Evolutionary conservation across 768 basidiomycete genomes (phyloP).

Genomic region (Agaricus bisporus): DNA sequence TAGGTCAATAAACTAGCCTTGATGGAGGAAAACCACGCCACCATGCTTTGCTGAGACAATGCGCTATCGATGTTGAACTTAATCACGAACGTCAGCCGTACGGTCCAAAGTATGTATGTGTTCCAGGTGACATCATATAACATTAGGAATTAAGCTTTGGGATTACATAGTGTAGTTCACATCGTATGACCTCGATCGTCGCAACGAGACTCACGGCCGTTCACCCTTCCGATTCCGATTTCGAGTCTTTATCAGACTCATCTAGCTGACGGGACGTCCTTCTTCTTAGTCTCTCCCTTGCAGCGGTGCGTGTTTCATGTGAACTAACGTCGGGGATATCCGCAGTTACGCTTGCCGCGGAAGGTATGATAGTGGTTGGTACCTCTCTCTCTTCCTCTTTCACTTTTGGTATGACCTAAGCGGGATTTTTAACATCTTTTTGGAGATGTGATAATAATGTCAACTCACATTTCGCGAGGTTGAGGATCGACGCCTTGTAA

Average conservation of each 20-base stretch:
- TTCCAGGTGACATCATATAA: too few relatives aligned
- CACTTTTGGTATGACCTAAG: neutral
- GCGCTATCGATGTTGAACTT: too few relatives aligned
- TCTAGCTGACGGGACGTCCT: slow-evolving; percentile 2
- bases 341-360: neutral
- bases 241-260: neutral
- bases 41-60: too few relatives aligned
- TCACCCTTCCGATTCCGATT: slow-evolving; percentile 1
- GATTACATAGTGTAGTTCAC: too few relatives aligned
- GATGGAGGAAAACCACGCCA: too few relatives aligned
- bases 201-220: neutral
- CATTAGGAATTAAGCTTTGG: too few relatives aligned
- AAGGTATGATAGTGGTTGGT: neutral
- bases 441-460: neutral
- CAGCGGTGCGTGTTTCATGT: neutral
- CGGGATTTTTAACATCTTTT: neutral
- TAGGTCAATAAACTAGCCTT: too few relatives aligned
- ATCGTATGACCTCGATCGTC: too few relatives aligned
- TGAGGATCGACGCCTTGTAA: neutral
- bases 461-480: slow-evolving; percentile 4
- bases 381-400: neutral
- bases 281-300: slow-evolving; percentile 1
- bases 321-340: neutral
- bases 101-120: too few relatives aligned
- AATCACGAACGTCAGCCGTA: too few relatives aligned